Conservation (phyloP, 2,329 filamentous ascomycete genomes). For the Colletotrichum karsti region DNA sequence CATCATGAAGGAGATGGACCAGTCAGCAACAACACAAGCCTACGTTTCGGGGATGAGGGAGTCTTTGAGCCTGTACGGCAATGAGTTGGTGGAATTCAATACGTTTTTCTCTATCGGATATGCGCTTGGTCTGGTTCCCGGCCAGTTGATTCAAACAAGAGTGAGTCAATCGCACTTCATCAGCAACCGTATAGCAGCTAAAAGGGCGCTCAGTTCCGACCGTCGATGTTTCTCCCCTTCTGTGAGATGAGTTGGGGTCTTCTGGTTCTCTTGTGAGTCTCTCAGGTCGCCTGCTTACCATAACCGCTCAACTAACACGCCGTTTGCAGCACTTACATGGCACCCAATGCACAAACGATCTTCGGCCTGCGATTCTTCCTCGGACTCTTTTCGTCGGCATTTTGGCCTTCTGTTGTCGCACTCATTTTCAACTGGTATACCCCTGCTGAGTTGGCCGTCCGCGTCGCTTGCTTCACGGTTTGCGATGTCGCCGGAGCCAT, state of each 20-base stretch:
- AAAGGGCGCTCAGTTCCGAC: neutral
- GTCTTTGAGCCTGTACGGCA: slow-evolving; percentile 41
- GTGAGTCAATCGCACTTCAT: slow-evolving; percentile 4
- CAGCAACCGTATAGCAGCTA: neutral
- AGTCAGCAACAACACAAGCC: slow-evolving; percentile 45
- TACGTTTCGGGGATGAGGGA: slow-evolving; percentile 51
- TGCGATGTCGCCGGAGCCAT: slow-evolving; percentile 52
- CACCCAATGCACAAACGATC: slow-evolving; percentile 39
- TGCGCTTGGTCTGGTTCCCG: slow-evolving; percentile 35
- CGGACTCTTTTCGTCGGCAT: slow-evolving; percentile 42
- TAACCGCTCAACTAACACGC: slow-evolving; percentile 8
- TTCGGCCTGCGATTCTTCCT: slow-evolving; percentile 46
- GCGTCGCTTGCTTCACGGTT: slow-evolving; percentile 53
- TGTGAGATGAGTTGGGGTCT: slow-evolving; percentile 49
- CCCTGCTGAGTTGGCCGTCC: slow-evolving; percentile 46
- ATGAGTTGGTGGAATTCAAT: slow-evolving; percentile 35
- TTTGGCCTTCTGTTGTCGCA: slow-evolving; percentile 42
- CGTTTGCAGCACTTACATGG: slow-evolving; percentile 32
- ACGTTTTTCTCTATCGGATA: slow-evolving; percentile 35
- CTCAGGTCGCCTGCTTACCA: no score
- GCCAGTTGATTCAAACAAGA: slow-evolving; percentile 37
- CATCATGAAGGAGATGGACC: slow-evolving; percentile 39
- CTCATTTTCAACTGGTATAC: slow-evolving; percentile 60
- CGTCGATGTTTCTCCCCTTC: slow-evolving; percentile 33
- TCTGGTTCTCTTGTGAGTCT: slow-evolving; percentile 29